Evolutionary conservation across 202 grass and related monocot genomes (phyloP), one percentile per base, ranked within the genome.

Genomic region (Schoenoplectus tabernaemontani): DNA sequence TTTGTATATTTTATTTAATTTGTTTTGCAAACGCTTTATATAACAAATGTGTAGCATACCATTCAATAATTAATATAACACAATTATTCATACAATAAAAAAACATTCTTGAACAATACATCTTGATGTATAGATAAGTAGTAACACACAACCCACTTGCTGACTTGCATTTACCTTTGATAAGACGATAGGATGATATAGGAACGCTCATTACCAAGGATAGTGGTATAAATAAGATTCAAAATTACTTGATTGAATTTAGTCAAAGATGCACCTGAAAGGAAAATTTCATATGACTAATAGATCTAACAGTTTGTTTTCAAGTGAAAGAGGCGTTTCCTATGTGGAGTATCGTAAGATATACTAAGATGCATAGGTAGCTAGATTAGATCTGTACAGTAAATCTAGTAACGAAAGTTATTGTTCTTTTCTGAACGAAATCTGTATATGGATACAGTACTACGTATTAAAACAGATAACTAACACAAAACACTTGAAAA

Each of bases 231-330:
- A 28, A 71, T 20, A 22, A 71, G 41, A 48, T 71, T 48, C 41
- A 71, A 71, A 48, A 3, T 50, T 3, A 72, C n/a, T 38, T 41
- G n/a, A 19, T 48, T 48, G 13, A 51, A 3, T 51, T 26, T 38
- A 16, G 68, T 72, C 23, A 71, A 30, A 71, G 42, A 32, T 72
- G 68, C 43, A 50, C 68, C 43, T 50, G 20, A 72, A 48, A 72
- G 22, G 23, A 11, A 72, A 48, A 72, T 9, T 72, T 72, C 67
- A 72, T 48, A 43, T 72, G 42, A 32, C 43, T 0, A 48, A 30
- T 72, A 17, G 68, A 72, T 72, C 42, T 32, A 30, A 72, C 51
- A 56, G 3, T 16, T 50, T 48, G 68, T 30, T 47, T 72, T 50
- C 48, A 15, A 71, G 24, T 47, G 66, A 70, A 65, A 46, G 20